Conservation (phyloP, 176 grass and related monocot genomes). For the Panicum miliaceum region DNA sequence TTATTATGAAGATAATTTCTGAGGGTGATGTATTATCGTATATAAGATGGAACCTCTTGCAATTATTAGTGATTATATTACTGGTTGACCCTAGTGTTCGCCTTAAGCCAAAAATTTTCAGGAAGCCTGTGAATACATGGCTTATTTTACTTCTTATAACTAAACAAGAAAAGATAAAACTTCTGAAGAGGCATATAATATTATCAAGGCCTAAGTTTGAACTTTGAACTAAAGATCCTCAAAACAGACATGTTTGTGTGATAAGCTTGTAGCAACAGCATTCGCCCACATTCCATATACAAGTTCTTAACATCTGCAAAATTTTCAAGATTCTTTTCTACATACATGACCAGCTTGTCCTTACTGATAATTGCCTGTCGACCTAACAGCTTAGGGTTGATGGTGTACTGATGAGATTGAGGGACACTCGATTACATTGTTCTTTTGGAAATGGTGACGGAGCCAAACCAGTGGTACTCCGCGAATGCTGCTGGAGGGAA, state of each 20-base stretch:
- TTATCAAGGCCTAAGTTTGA: conserved; percentile 2
- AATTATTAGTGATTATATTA: background rate
- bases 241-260: background rate
- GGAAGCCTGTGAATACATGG: background rate
- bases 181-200: background rate
- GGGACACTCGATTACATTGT: conserved; percentile 85
- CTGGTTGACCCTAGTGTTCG: background rate
- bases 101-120: background rate
- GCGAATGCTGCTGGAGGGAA: conserved; percentile 89
- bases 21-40: background rate
- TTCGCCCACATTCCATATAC: background rate
- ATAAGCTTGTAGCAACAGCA: background rate
- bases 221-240: conserved; percentile 10
- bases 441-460: conserved; percentile 64
- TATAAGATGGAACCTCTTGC: background rate
- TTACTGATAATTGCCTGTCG: conserved; percentile 15
- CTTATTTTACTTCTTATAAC: background rate
- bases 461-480: conserved; percentile 60
- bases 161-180: background rate
- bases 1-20: conserved; percentile 11
- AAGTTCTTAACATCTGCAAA: background rate
- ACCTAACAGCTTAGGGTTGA: conserved; percentile 81
- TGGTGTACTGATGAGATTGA: conserved; percentile 86
- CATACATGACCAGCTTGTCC: background rate
- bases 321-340: background rate